Conservation (phyloP, 352 stramenopile species). For the Phytopythium chamaehyphon region DNA sequence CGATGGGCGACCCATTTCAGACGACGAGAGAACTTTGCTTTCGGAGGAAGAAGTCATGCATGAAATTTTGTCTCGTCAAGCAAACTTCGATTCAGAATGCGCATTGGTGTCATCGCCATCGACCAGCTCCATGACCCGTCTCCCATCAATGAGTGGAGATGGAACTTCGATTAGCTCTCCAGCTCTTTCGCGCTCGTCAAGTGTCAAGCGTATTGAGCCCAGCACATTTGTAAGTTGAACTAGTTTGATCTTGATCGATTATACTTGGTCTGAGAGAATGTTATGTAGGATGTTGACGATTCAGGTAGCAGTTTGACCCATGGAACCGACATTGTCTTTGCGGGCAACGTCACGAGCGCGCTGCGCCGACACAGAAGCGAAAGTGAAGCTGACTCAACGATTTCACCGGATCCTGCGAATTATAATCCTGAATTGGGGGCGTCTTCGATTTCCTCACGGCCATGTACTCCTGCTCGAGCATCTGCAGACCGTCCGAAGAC, state of each 20-base stretch:
- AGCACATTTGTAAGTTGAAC: constrained; percentile 8
- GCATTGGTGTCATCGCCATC: not conserved
- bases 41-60: constrained; percentile 47
- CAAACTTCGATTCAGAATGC: constrained; percentile 4
- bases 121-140: not conserved
- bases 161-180: not conserved
- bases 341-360: constrained; percentile 84
- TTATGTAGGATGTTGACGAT: constrained; percentile 24
- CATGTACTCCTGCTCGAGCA: not conserved
- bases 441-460: constrained; percentile 6
- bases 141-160: not conserved
- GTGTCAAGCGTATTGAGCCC: constrained; percentile 14
- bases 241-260: not conserved
- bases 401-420: not conserved
- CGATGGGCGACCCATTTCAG: constrained; percentile 39
- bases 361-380: constrained; percentile 68
- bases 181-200: constrained; percentile 26
- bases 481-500: constrained; percentile 44
- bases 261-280: not conserved
- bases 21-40: constrained; percentile 35
- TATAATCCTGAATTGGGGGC: not conserved
- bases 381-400: constrained; percentile 28
- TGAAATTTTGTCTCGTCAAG: constrained; percentile 27
- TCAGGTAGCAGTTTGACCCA: constrained; percentile 83
- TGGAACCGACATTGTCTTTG: constrained; percentile 84